Base-by-base conservation (phyloP, 192 early-diverging fungal species). In the Paraglomus brasilianum region DNA sequence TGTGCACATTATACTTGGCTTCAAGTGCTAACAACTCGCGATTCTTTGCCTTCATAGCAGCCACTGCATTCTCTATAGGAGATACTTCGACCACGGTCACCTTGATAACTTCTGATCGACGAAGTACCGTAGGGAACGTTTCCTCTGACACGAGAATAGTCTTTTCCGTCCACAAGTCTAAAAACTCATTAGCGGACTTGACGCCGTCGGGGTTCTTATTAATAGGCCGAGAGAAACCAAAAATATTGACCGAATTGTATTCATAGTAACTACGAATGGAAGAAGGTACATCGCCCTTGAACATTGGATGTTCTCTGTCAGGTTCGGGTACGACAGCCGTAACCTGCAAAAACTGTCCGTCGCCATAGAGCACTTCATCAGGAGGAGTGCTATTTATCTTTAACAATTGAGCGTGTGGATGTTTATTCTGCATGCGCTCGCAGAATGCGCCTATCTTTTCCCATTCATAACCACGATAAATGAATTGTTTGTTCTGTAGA, bases 121-220 rank as follows among this genome's bases (percentile, higher is more conserved):
- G 78, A 39, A 78, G 72, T 17, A 92, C 74, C 22, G 82, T 80
- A 8, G 91, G 91, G 60, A 93, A 89, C 6, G 63, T 64, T 63
- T 91, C 85, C 58, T 88, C 83, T 19, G 86, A 88, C 5, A 81
- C 61, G 38, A 91, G 67, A 14, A 88, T 79, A 4, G 84, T 89
- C 48, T 87, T 91, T 74, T 92, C 91, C 0, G 85, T 89, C 88
- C 90, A 92, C 8, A 93, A 70, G 48, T 91, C 85, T 24, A 92
- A 71, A 73, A 91, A 87, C 46, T 92, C 91, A 39, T 78, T 77
- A 36, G 79, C 80, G 0, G 84, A 80, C 63, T 89, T 83, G n/a
- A 64, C 69, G 0, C 50, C 49, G 15, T 48, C 47, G 17, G 67
- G 72, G 24, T 66, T 53, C 44, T 84, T 83, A 24, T 81, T 69